Evolutionary conservation across 2,329 filamentous ascomycete genomes (phyloP).

Genomic region (Alternaria burnsii): DNA sequence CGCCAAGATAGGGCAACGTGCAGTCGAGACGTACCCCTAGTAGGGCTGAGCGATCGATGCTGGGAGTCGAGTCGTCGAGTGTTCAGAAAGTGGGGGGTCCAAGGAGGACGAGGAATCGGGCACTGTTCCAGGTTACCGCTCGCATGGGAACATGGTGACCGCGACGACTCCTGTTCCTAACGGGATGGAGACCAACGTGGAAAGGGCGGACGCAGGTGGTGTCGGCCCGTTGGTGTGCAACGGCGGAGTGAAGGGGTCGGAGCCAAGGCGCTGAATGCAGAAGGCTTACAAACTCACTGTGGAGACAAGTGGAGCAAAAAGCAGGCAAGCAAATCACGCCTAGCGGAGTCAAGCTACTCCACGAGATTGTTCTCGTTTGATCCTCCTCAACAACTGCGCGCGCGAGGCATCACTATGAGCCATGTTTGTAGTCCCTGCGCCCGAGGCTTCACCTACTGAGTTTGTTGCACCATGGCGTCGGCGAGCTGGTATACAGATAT

Average conservation of each 20-base stretch:
- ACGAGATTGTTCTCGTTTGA: background rate
- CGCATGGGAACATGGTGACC: background rate
- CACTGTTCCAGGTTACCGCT: background rate
- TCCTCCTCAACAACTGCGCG: background rate
- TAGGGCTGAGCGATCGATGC: background rate
- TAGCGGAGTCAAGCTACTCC: slow-evolving; percentile 4
- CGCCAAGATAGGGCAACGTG: background rate
- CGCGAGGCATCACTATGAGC: background rate
- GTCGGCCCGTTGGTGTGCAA: slow-evolving; percentile 1
- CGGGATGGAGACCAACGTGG: background rate
- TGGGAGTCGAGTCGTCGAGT: background rate
- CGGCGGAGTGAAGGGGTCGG: background rate
- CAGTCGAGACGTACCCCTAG: background rate
- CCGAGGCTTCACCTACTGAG: background rate
- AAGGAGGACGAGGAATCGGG: background rate
- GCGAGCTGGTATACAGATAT: background rate
- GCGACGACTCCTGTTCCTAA: background rate
- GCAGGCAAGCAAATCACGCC: background rate
- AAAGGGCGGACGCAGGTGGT: slow-evolving; percentile 1
- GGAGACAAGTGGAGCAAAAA: slow-evolving; percentile 1
- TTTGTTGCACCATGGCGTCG: background rate
- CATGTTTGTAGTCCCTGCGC: background rate
- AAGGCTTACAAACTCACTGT: background rate
- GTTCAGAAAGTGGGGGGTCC: background rate
- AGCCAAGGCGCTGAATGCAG: background rate